phyloP scores from a whole-genome alignment of 225 moss, liverwort and hornwort species.

The Thuidium tamariscinum region DNA sequence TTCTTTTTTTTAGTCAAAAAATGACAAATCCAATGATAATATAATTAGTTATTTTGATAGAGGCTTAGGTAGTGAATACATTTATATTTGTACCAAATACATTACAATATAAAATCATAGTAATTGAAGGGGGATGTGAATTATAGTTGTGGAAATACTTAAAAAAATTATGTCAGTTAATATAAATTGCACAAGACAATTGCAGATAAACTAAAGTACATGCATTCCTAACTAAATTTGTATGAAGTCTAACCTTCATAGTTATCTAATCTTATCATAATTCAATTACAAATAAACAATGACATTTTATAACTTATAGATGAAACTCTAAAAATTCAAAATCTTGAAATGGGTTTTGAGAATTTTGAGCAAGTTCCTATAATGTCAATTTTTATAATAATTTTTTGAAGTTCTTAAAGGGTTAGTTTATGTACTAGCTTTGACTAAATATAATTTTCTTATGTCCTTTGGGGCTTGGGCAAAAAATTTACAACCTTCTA shows the following conservation, averaged over 20 bases:
- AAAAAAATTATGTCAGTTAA: background rate
- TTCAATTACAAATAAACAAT: background rate
- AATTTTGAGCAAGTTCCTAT: background rate
- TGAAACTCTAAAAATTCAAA: background rate
- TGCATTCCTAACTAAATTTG: fast-evolving
- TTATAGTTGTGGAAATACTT: fast-evolving
- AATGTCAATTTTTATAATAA: background rate
- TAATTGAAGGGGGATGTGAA: background rate
- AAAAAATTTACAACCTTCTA: background rate
- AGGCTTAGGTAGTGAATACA: background rate
- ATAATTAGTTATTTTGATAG: background rate
- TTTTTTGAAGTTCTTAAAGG: too few species aligned
- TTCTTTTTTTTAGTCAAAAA: background rate
- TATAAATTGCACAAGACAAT: background rate
- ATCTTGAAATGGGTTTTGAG: background rate
- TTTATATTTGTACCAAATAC: background rate
- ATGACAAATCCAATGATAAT: background rate
- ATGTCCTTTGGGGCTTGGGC: background rate
- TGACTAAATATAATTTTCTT: background rate
- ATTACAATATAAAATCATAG: background rate
- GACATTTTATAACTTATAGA: background rate
- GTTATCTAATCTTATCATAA: background rate
- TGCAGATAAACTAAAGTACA: background rate
- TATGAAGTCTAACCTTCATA: background rate
- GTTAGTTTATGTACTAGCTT: fast-evolving